Base-by-base conservation (phyloP, 2,329 filamentous ascomycete species). In the Chaetomium olivaceum region DNA sequence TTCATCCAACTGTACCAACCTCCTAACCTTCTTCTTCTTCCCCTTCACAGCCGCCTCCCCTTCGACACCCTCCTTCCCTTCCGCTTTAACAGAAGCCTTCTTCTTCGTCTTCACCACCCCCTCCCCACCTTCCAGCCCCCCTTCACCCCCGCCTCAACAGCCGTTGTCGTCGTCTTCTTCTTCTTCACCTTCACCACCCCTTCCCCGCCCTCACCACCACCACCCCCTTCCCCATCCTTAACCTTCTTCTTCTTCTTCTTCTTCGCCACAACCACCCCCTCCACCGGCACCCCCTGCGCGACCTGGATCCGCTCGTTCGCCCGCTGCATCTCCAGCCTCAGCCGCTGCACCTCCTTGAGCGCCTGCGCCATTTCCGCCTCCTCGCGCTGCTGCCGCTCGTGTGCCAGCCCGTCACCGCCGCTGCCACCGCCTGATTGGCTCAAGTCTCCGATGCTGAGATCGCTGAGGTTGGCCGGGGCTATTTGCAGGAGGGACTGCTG, bases 361-460 rank as follows among this genome's bases (percentile, higher is more conserved):
- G 94, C 95, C 73, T 87, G 88, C 54, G 87, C 88, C 92, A 97
- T 96, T 78, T 97, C 93, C 1, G 87, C 88, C 67, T 97, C 93
- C 74, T 96, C 92, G 19, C 85, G 86, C 74, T 89, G 85, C 69
- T 89, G 86, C 61, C 83, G 82, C 73, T 92, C 90, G 59, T 87
- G 83, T 64, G 91, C 86, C 57, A 85, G 33, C 43, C 46, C 80
- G 0, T 70, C 73, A 9, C 66, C 73, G 43, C 72, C 72, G 19
- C 65, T 72, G 46, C 73, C 71, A 7, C 74, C 74, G 39, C 39
- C 19, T 72, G 70, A 55, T 77, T 80, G 70, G 58, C 77, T 21
- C 25, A 25, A 9, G 1, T 57, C 80, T 58, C 89, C 87, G 0
- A 97, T 84, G 54, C 86, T 90, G 52, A 97, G 85, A 2, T 86